These are phyloP conservation scores for Rhizopus arrhizus DNA, from an alignment of 371 early-diverging fungal species.

Conservation along the genomic window DNA sequence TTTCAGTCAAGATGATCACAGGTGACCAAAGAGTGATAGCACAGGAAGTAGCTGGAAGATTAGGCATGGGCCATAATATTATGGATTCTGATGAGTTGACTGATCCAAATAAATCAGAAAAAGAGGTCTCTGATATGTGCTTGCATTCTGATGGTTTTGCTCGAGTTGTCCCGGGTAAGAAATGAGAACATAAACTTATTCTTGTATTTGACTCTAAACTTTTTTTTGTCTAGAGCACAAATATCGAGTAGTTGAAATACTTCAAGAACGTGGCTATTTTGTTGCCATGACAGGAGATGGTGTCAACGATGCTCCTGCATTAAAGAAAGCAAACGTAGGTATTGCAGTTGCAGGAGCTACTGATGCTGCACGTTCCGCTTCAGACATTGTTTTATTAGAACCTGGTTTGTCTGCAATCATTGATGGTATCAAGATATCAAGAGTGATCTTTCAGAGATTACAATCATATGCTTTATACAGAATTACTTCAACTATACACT, in stretches of 20 bases:
- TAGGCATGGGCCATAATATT: conserved; percentile 65
- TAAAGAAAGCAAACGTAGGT: conserved; percentile 68
- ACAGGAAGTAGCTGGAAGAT: conserved; percentile 71
- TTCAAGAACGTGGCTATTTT: conserved; percentile 51
- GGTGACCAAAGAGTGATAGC: conserved; percentile 89
- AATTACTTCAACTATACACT: conserved; percentile 91
- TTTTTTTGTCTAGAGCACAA: conserved; percentile 51
- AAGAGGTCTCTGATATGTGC: conserved; percentile 72
- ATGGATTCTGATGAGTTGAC: conserved; percentile 66
- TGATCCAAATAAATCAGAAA: conserved; percentile 62
- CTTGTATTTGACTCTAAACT: no score
- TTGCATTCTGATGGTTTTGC: conserved; percentile 80
- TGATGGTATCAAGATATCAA: conserved; percentile 80
- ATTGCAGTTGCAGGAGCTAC: conserved; percentile 80
- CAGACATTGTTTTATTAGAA: conserved; percentile 89
- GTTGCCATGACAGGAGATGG: conserved; percentile 85
- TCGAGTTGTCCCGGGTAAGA: conserved; percentile 70
- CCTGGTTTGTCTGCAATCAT: conserved; percentile 89
- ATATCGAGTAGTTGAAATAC: conserved; percentile 60
- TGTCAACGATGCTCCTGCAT: conserved; percentile 87
- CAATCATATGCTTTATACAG: conserved; percentile 89
- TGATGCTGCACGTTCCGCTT: conserved; percentile 92
- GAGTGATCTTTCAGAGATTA: conserved; percentile 91
- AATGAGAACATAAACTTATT: not conserved
- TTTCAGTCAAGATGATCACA: conserved; percentile 90